Conservation (phyloP, 257 asterid genomes). For the Hygrophila difformis region DNA sequence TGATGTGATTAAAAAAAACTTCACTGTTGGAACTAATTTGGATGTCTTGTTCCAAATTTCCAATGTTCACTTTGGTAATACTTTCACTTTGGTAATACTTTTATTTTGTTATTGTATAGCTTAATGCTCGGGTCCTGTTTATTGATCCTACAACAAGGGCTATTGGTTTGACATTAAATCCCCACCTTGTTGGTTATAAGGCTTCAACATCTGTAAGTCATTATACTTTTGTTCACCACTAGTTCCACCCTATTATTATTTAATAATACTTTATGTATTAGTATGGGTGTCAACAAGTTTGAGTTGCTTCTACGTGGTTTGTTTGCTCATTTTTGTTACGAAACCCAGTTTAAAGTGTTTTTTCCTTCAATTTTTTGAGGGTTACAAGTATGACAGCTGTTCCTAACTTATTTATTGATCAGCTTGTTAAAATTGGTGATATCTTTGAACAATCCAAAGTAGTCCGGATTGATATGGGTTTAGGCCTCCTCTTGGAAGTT, state of each 20-base stretch:
- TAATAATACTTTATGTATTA: not conserved
- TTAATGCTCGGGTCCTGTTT: slow-evolving; percentile 91
- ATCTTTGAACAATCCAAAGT: slow-evolving; percentile 77
- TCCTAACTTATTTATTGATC: slow-evolving; percentile 22
- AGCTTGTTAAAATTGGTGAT: slow-evolving; percentile 84
- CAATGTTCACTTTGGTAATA: too few species aligned
- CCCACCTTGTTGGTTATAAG: slow-evolving; percentile 62
- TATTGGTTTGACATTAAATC: slow-evolving; percentile 88
- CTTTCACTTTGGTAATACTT: too few species aligned
- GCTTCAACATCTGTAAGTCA: slow-evolving; percentile 82
- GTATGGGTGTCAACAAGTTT: not conserved
- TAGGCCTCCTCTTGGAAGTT: slow-evolving; percentile 74
- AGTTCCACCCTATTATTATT: not conserved
- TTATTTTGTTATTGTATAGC: slow-evolving; percentile 32
- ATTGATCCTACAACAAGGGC: slow-evolving; percentile 94
- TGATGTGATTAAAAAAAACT: too few species aligned
- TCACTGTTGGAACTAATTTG: too few species aligned
- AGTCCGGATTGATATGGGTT: slow-evolving; percentile 74
- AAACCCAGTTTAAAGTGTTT: too few species aligned
- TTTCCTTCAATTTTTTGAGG: not conserved
- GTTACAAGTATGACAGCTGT: not conserved
- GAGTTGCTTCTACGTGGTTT: slow-evolving; percentile 7
- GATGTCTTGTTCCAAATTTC: too few species aligned
- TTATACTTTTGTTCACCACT: slow-evolving; percentile 5
- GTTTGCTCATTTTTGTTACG: too few species aligned